phyloP scores from a whole-genome alignment of 2,329 filamentous ascomycete genomes.

The Diaporthe vexans region DNA sequence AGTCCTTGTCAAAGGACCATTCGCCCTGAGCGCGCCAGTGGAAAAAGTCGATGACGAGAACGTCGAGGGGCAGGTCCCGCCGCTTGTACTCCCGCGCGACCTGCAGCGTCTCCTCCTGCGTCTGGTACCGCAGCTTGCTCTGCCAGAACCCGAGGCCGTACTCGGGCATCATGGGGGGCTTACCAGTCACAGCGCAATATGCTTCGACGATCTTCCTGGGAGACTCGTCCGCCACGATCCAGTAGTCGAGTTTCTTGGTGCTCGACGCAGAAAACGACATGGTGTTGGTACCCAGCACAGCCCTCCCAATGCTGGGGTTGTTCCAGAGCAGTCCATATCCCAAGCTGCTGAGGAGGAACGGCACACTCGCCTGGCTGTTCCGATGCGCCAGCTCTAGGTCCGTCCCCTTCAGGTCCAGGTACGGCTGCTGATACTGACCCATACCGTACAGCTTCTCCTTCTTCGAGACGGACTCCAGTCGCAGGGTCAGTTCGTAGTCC shows the following conservation, averaged over 20 bases:
- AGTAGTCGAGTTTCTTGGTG: conserved; percentile 72
- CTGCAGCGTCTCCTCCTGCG: conserved; percentile 72
- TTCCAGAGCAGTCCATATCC: conserved; percentile 78
- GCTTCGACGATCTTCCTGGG: conserved; percentile 69
- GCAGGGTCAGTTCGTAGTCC: conserved; percentile 69
- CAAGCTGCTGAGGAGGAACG: conserved; percentile 70
- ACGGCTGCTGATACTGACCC: conserved; percentile 77
- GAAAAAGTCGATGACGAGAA: conserved; percentile 79
- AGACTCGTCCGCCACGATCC: conserved; percentile 71
- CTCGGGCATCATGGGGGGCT: conserved; percentile 76
- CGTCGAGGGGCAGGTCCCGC: conserved; percentile 69
- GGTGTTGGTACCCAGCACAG: conserved; percentile 71
- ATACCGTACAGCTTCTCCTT: conserved; percentile 77
- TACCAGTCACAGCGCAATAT: conserved; percentile 70
- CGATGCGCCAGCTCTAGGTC: conserved; percentile 76
- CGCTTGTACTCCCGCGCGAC: conserved; percentile 72
- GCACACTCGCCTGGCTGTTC: conserved; percentile 76
- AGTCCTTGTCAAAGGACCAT: conserved; percentile 75
- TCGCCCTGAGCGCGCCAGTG: conserved; percentile 78
- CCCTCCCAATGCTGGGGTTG: conserved; percentile 72
- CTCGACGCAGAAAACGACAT: conserved; percentile 74
- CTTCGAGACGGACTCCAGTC: conserved; percentile 68
- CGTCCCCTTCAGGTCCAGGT: conserved; percentile 72
- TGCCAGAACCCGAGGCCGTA: conserved; percentile 79
- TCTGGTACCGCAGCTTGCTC: conserved; percentile 76